A percentile compares a stretch with the other conserved stretches of the same genome.
Conservation (phyloP, 306 rosid species). For the Aeschynomene evenia region DNA sequence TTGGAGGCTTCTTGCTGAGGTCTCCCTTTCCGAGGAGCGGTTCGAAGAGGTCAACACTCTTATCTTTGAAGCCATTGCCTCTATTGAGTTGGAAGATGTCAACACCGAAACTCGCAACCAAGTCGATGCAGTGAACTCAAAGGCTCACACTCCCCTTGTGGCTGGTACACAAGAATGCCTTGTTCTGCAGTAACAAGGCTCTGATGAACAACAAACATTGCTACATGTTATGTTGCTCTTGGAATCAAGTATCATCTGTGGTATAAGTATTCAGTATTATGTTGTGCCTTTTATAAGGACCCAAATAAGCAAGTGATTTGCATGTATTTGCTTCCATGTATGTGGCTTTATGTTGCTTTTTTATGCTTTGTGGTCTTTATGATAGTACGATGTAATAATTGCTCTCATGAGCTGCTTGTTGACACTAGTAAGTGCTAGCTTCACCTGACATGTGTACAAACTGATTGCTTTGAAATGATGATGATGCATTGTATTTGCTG, state of each 20-base stretch:
- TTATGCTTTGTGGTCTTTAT: neutral
- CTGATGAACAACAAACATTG: constrained; percentile 24
- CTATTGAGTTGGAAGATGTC: constrained; percentile 27
- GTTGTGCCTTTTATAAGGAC: constrained; percentile 18
- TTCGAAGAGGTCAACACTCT: constrained; percentile 78
- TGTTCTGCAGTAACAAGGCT: constrained; percentile 51
- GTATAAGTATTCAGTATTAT: constrained; percentile 31
- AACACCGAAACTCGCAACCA: constrained; percentile 7
- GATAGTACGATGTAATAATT: constrained; percentile 22
- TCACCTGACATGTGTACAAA: neutral
- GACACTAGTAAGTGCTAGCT: neutral
- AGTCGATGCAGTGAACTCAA: constrained; percentile 34
- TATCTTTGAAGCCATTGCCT: constrained; percentile 64
- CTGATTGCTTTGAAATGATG: neutral
- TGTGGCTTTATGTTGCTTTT: neutral
- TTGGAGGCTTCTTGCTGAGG: constrained; percentile 92
- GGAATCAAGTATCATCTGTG: constrained; percentile 32
- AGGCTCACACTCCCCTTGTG: constrained; percentile 38
- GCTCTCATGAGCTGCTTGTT: constrained; percentile 23
- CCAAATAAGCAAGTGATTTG: neutral
- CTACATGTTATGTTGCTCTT: constrained; percentile 23
- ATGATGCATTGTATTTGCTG: neutral
- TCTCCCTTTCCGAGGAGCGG: constrained; percentile 85
- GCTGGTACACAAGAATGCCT: constrained; percentile 70
- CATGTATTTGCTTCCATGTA: neutral